phyloP scores from a whole-genome alignment of 163 green algal species.

The Scenedesmus sp. region DNA sequence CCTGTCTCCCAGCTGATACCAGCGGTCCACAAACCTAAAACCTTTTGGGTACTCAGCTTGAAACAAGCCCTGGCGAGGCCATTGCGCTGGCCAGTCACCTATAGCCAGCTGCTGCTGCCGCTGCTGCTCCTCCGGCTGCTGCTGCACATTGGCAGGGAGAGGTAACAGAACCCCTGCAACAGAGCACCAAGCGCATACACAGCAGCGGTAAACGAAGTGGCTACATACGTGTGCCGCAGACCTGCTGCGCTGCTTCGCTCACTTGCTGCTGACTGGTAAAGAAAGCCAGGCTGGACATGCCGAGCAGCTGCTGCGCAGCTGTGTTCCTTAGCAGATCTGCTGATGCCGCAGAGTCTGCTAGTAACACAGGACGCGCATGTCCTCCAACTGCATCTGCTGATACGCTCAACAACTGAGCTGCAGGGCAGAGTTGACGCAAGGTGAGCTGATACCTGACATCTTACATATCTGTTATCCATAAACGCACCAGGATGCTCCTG shows the following conservation, averaged over 20 bases:
- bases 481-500: not conserved
- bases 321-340: no score
- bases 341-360: no score
- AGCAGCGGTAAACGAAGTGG: not conserved
- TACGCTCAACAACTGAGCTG: no score
- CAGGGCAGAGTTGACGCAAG: no score
- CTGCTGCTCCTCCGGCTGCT: not conserved
- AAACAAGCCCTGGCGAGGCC: not conserved
- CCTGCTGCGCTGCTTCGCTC: not conserved
- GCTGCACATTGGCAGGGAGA: not conserved
- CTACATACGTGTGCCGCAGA: not conserved
- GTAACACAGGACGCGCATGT: no score
- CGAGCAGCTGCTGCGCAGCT: conserved; percentile 6
- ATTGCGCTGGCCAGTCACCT: not conserved
- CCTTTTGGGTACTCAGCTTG: not conserved
- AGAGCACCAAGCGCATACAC: not conserved
- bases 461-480: no score
- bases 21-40: conserved; percentile 3
- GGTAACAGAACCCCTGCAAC: not conserved
- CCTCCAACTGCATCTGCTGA: no score
- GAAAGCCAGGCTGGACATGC: no score
- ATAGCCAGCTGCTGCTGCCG: conserved; percentile 1
- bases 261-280: no score
- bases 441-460: no score
- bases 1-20: not conserved